A percentile compares a stretch with the other conserved stretches of the same genome.
These are phyloP conservation scores for Suhomyces panamericanus DNA, from an alignment of 1,139 yeast species.

Conservation along the genomic window DNA sequence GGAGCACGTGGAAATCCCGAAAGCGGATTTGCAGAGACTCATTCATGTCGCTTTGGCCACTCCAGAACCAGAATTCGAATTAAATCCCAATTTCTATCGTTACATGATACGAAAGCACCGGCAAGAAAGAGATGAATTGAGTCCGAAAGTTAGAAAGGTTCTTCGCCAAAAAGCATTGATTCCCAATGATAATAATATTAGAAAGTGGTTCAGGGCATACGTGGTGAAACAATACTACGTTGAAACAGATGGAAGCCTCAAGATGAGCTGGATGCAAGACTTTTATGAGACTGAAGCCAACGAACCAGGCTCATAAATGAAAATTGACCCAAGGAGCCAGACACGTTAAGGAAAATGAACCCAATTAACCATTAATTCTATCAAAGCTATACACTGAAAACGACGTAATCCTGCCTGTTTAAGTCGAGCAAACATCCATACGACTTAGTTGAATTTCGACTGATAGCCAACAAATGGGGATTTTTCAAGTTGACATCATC, in stretches of 20 bases:
- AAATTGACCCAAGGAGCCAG: too few relatives aligned
- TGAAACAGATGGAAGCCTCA: slow-evolving; percentile 20
- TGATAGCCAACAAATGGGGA: slow-evolving; percentile 31
- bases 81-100: slow-evolving; percentile 33
- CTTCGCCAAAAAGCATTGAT: slow-evolving; percentile 30
- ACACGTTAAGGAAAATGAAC: too few relatives aligned
- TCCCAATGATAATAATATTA: slow-evolving; percentile 35
- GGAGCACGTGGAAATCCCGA: slow-evolving; percentile 25
- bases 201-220: slow-evolving; percentile 32
- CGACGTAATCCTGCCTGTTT: slow-evolving; percentile 37
- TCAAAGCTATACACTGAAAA: slow-evolving; percentile 21
- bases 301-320: not conserved
- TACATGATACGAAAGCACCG: slow-evolving; percentile 28
- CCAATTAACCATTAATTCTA: too few relatives aligned
- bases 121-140: slow-evolving; percentile 15
- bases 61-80: slow-evolving; percentile 5
- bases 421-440: slow-evolving; percentile 45
- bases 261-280: slow-evolving; percentile 27
- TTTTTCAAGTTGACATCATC: slow-evolving; percentile 13
- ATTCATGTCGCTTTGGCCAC: slow-evolving; percentile 18
- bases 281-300: slow-evolving; percentile 21
- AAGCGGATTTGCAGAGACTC: slow-evolving; percentile 20
- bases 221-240: slow-evolving; percentile 33
- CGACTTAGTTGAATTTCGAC: slow-evolving; percentile 19
- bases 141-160: slow-evolving; percentile 19